These are phyloP conservation scores for Megacollybia marginata DNA, from an alignment of 768 basidiomycete genomes.

Conservation along the genomic window DNA sequence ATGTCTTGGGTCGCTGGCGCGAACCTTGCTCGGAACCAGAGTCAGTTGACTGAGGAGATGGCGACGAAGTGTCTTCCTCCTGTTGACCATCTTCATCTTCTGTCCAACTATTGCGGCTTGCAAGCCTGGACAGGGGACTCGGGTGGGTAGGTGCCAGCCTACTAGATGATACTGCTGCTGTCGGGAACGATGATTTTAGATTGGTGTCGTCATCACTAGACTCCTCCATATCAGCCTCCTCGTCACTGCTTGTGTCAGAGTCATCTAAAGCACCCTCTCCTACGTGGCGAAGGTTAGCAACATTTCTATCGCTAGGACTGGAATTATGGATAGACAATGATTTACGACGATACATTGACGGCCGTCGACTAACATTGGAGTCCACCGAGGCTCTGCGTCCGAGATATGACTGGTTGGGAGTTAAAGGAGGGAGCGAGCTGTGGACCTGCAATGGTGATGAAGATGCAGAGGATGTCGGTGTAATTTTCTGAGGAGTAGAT, in stretches of 20 bases:
- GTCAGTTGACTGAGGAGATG: slow-evolving; percentile 59
- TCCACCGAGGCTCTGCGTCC: slow-evolving; percentile 28
- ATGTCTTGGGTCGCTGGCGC: slow-evolving; percentile 14
- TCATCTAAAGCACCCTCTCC: slow-evolving; percentile 77
- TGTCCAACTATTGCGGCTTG: slow-evolving; percentile 45
- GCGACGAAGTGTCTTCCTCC: slow-evolving; percentile 36
- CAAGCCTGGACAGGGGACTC: slow-evolving; percentile 60
- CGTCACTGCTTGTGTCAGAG: slow-evolving; percentile 55
- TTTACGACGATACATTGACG: slow-evolving; percentile 35
- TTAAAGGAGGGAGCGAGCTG: slow-evolving; percentile 36
- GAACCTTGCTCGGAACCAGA: slow-evolving; percentile 36
- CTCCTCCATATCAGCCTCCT: slow-evolving; percentile 17
- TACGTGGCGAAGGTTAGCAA: slow-evolving; percentile 48
- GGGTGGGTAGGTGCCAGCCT: slow-evolving; percentile 35
- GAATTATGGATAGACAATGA: slow-evolving; percentile 35
- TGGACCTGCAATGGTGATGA: slow-evolving; percentile 47
- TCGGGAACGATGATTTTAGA: slow-evolving; percentile 12
- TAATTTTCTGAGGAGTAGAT: slow-evolving; percentile 37
- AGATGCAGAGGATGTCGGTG: slow-evolving; percentile 50
- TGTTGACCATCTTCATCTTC: slow-evolving; percentile 39
- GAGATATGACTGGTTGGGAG: slow-evolving; percentile 34
- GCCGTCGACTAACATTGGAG: slow-evolving; percentile 22
- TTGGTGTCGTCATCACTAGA: slow-evolving; percentile 29
- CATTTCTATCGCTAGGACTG: slow-evolving; percentile 30
- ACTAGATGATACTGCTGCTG: slow-evolving; percentile 24